Evolutionary conservation across 1,284 basidiomycete species (phyloP).

Genomic region (Heterobasidion parviporum): DNA sequence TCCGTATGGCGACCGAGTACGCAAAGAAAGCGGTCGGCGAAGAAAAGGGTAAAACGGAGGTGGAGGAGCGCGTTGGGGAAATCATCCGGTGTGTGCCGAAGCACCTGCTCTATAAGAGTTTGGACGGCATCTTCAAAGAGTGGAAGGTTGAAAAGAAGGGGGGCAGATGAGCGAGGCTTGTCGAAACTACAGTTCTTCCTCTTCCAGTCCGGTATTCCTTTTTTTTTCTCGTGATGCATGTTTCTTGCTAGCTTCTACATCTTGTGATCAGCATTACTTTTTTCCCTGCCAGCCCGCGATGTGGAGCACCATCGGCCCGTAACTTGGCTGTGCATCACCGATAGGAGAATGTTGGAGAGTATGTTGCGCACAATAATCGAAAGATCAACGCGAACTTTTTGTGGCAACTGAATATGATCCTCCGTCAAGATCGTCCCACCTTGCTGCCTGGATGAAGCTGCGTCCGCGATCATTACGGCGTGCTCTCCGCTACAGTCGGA

Average conservation of each 20-base stretch:
- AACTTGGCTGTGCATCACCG: not conserved
- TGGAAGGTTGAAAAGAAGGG: conserved; percentile 79
- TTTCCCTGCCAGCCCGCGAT: not conserved
- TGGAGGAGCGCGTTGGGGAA: conserved; percentile 77
- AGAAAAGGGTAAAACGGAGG: conserved; percentile 52
- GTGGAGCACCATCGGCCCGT: not conserved
- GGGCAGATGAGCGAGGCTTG: conserved; percentile 22
- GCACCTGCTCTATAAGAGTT: conserved; percentile 78
- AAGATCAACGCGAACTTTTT: not conserved
- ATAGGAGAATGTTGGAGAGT: not conserved
- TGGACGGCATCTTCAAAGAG: conserved; percentile 91
- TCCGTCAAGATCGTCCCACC: no score
- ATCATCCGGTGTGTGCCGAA: conserved; percentile 83
- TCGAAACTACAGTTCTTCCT: not conserved
- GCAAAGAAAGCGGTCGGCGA: conserved; percentile 64
- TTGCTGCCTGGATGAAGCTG: no score
- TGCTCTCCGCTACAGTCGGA: not conserved
- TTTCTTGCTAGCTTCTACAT: no score
- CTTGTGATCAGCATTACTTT: not conserved
- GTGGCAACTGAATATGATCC: not conserved
- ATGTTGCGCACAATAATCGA: not conserved
- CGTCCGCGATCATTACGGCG: no score
- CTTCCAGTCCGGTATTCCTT: not conserved
- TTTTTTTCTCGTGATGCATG: not conserved
- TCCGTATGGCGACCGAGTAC: conserved; percentile 76